phyloP scores from a whole-genome alignment of 495 filamentous ascomycete species.

The Penicillium manginii region DNA sequence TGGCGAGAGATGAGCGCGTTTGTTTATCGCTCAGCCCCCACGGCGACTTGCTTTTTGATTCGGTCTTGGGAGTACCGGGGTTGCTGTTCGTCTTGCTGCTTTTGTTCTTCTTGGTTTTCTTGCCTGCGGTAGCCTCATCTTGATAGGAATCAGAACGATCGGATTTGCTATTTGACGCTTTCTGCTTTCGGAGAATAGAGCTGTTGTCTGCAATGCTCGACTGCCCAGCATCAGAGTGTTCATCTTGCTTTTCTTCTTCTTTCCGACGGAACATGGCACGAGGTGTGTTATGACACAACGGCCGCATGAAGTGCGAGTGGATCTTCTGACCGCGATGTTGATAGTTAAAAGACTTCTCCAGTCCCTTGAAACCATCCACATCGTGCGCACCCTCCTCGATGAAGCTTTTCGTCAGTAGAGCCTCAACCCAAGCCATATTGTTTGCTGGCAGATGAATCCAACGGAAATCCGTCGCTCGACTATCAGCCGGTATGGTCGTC shows the following conservation, averaged over 20 bases:
- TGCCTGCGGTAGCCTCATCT: slow-evolving; percentile 37
- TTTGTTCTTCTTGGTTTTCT: slow-evolving; percentile 45
- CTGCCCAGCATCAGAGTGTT: slow-evolving; percentile 25
- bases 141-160: slow-evolving; percentile 32
- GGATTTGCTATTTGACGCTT: slow-evolving; percentile 28
- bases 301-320: slow-evolving; percentile 71
- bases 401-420: slow-evolving; percentile 66
- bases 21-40: slow-evolving; percentile 29
- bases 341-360: slow-evolving; percentile 66
- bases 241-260: slow-evolving; percentile 44
- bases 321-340: slow-evolving; percentile 63
- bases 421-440: slow-evolving; percentile 63
- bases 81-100: slow-evolving; percentile 40
- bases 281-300: slow-evolving; percentile 62
- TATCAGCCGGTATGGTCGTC: slow-evolving; percentile 56
- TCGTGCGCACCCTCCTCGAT: slow-evolving; percentile 68
- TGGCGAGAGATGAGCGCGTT: slow-evolving; percentile 14
- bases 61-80: slow-evolving; percentile 38
- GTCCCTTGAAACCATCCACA: slow-evolving; percentile 68
- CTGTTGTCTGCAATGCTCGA: slow-evolving; percentile 12
- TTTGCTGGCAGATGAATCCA: slow-evolving; percentile 75
- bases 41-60: slow-evolving; percentile 41
- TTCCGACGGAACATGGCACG: slow-evolving; percentile 40
- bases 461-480: slow-evolving; percentile 60
- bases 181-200: slow-evolving; percentile 29